These are phyloP conservation scores for Oxyria digyna DNA, from an alignment of 148 eudicot species.

Conservation along the genomic window DNA sequence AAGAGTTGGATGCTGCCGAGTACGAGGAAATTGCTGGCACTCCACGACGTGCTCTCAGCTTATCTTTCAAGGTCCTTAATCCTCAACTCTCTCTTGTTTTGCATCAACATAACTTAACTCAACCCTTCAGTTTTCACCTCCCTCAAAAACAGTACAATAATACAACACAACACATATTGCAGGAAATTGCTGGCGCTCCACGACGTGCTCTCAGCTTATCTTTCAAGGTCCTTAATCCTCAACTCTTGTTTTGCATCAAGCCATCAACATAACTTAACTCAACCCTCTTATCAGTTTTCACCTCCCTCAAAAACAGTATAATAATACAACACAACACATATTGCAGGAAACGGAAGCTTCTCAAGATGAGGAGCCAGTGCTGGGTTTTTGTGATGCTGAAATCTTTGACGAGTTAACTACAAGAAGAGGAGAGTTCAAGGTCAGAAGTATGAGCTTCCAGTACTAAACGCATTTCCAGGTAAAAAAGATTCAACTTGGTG, in stretches of 20 bases:
- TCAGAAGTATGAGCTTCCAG: constrained; percentile 39
- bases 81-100: constrained; percentile 14
- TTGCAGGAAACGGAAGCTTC: constrained; percentile 2
- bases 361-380: not conserved
- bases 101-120: too few relatives aligned
- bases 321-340: not conserved
- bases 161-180: not conserved
- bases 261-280: too few relatives aligned
- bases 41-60: too few relatives aligned
- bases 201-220: too few relatives aligned
- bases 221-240: too few relatives aligned
- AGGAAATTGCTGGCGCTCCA: constrained; percentile 49
- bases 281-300: not conserved
- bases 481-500: not conserved
- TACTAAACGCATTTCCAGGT: not conserved
- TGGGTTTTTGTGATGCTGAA: constrained; percentile 29
- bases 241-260: constrained; percentile 10
- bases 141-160: too few relatives aligned
- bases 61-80: too few relatives aligned
- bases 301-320: not conserved
- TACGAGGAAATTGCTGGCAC: constrained; percentile 68
- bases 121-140: not conserved
- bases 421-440: too few relatives aligned
- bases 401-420: constrained; percentile 64
- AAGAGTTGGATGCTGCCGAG: constrained; percentile 59